phyloP scores from a whole-genome alignment of 805 yeast species.

The Candida sonorensis region DNA sequence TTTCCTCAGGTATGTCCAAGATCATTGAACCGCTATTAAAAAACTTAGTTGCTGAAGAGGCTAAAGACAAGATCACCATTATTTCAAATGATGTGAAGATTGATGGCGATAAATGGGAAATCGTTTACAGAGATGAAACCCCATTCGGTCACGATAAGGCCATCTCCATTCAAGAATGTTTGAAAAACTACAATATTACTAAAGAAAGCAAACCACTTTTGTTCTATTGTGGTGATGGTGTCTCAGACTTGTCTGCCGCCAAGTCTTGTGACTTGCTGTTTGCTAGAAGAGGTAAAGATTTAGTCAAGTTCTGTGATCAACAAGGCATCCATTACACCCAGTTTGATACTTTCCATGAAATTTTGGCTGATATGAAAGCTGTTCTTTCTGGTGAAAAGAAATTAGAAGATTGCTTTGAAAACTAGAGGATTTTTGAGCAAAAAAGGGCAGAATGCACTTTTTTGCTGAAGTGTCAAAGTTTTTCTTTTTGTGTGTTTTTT shows the following conservation, averaged over 20 bases:
- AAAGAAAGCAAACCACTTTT: conserved; percentile 47
- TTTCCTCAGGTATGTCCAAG: conserved; percentile 92
- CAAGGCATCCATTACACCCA: conserved; percentile 81
- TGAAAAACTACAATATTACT: conserved; percentile 24
- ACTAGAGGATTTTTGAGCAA: conserved; percentile 9
- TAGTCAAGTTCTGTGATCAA: conserved; percentile 74
- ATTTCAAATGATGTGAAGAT: conserved; percentile 57
- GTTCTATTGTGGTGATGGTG: conserved; percentile 98
- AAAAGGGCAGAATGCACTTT: too few species aligned
- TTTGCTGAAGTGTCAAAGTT: too few species aligned
- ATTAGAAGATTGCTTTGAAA: conserved; percentile 30
- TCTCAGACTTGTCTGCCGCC: conserved; percentile 91
- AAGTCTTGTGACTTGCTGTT: conserved; percentile 88
- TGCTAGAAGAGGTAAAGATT: conserved; percentile 89
- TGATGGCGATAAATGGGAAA: conserved; percentile 67
- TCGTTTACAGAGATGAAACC: conserved; percentile 78
- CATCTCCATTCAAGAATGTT: conserved; percentile 55
- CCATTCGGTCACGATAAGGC: conserved; percentile 95
- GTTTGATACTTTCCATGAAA: conserved; percentile 71
- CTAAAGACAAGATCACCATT: conserved; percentile 65
- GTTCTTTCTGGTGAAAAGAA: conserved; percentile 41
- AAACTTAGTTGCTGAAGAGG: conserved; percentile 71
- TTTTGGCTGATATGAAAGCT: conserved; percentile 50
- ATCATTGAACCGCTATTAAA: conserved; percentile 72
- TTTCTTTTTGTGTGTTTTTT: too few species aligned